Conservation (phyloP, 202 grass and related monocot species). For the Eragrostis tef region DNA sequence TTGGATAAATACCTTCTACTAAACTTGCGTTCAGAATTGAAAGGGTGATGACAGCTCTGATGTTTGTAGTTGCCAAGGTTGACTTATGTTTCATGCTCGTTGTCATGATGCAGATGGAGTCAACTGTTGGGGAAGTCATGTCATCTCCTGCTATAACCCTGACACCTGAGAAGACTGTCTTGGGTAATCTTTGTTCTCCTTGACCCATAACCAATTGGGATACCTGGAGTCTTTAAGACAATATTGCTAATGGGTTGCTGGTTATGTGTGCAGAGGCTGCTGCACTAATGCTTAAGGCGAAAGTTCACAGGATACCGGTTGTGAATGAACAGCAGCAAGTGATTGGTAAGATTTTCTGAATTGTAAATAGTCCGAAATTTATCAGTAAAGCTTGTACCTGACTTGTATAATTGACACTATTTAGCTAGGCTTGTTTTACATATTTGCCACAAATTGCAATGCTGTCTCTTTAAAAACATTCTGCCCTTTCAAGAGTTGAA, state of each 20-base stretch:
- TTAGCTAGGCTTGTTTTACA: background rate
- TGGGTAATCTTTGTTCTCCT: conserved; percentile 55
- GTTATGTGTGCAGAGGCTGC: conserved; percentile 70
- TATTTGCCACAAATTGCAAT: background rate
- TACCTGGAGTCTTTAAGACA: background rate
- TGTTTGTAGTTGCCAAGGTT: background rate
- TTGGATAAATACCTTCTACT: background rate
- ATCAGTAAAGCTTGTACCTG: background rate
- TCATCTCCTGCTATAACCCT: conserved; percentile 77
- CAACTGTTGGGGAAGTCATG: conserved; percentile 75
- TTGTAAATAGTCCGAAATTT: background rate
- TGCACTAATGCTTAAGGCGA: conserved; percentile 79
- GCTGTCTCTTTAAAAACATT: too few relatives aligned
- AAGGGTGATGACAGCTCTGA: background rate
- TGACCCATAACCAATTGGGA: background rate
- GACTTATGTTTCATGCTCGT: background rate
- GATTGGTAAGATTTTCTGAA: conserved; percentile 49
- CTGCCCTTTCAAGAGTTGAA: too few relatives aligned
- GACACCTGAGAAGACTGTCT: conserved; percentile 62
- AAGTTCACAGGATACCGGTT: conserved; percentile 81
- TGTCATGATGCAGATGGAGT: conserved; percentile 57
- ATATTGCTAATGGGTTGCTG: background rate
- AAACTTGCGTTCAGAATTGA: background rate
- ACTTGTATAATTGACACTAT: background rate
- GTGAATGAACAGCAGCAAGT: conserved; percentile 64